These are phyloP conservation scores for Ogataea minuta DNA, from an alignment of 805 yeast genomes.

Conservation along the genomic window DNA sequence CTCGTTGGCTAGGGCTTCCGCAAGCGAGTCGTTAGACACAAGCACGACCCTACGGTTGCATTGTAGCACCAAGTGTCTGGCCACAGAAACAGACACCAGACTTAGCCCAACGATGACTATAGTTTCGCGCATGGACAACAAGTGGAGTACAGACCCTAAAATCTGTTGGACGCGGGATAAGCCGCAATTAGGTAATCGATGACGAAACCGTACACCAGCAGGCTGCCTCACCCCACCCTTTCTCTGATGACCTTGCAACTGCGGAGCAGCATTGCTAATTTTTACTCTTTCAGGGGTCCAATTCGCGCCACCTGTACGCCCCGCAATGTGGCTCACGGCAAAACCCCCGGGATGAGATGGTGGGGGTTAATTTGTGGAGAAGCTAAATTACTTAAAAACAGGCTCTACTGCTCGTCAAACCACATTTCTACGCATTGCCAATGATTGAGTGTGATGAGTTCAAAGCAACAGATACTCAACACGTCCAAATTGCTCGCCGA, in stretches of 20 bases:
- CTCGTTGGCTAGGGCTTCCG: constrained; percentile 13
- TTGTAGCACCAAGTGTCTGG: constrained; percentile 8
- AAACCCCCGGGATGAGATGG: constrained; percentile 4
- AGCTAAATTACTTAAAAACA: not conserved
- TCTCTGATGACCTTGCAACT: not conserved
- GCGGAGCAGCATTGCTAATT: constrained; percentile 9
- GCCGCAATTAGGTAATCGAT: constrained; percentile 1
- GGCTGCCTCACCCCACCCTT: not conserved
- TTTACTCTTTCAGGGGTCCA: constrained; percentile 4
- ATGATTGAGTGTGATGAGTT: constrained; percentile 6
- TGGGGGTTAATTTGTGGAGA: constrained; percentile 10
- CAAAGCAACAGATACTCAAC: constrained; percentile 19
- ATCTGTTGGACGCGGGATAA: not conserved
- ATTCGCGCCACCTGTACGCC: not conserved
- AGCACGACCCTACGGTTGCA: constrained; percentile 11
- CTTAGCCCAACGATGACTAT: constrained; percentile 16
- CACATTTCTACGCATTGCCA: not conserved
- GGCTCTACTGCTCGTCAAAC: not conserved
- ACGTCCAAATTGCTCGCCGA: constrained; percentile 12
- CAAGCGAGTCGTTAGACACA: constrained; percentile 15
- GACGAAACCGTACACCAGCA: constrained; percentile 4
- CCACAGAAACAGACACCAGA: constrained; percentile 14
- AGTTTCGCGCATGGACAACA: constrained; percentile 4
- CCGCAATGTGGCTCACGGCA: constrained; percentile 4
- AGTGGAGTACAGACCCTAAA: not conserved